Conservation (phyloP, 2,329 filamentous ascomycete species). For the Arthroderma sp. region DNA sequence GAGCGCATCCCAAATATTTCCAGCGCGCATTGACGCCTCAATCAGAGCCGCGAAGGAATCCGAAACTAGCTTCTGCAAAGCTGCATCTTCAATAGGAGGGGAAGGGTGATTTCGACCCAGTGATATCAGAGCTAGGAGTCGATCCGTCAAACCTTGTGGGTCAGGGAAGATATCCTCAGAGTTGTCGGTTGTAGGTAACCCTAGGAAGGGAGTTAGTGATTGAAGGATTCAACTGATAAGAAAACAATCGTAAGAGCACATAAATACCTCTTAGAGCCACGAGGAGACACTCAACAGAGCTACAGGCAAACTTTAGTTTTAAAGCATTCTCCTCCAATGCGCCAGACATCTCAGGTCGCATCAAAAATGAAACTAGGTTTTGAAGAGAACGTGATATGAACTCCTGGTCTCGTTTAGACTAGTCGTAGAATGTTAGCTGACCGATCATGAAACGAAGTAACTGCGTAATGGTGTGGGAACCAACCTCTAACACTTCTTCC, state of each 20-base stretch:
- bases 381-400: constrained; percentile 34
- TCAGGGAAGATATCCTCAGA: constrained; percentile 22
- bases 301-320: constrained; percentile 38
- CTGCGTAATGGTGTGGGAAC: not conserved
- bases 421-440: constrained; percentile 11
- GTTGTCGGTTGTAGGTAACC: constrained; percentile 8
- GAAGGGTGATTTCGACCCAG: constrained; percentile 13
- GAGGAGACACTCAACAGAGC: constrained; percentile 45
- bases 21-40: constrained; percentile 36
- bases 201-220: not conserved
- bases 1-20: constrained; percentile 33
- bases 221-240: not conserved
- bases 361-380: constrained; percentile 48
- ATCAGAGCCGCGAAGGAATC: constrained; percentile 35
- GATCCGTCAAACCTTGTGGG: constrained; percentile 22
- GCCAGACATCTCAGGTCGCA: constrained; percentile 41
- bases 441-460: not conserved
- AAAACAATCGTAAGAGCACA: not conserved
- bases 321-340: constrained; percentile 32
- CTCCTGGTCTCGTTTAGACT: constrained; percentile 21
- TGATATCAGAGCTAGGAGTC: constrained; percentile 24
- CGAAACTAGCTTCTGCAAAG: constrained; percentile 26
- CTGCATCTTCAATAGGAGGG: constrained; percentile 9
- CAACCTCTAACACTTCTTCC: constrained; percentile 27
- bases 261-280: constrained; percentile 42